Percentiles rank a stretch among this genome's conserved stretches.
Conservation (phyloP, 352 stramenopile genomes). For the Phytophthora pini region DNA sequence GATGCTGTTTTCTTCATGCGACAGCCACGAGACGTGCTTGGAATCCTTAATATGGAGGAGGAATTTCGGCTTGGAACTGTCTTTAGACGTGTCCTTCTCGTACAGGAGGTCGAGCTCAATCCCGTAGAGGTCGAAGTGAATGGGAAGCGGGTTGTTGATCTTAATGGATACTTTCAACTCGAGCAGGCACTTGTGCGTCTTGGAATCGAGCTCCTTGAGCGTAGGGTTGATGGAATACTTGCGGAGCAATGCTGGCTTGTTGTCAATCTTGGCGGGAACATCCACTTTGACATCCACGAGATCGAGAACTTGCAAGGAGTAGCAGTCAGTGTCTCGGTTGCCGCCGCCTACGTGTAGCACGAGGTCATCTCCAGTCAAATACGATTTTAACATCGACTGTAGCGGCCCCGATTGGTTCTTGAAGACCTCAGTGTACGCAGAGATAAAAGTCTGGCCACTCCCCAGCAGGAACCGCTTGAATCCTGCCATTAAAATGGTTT, state of each 20-base stretch:
- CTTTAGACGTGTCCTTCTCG: slow-evolving; percentile 32
- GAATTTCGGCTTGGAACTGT: slow-evolving; percentile 29
- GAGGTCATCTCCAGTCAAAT: slow-evolving; percentile 70
- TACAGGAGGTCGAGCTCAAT: slow-evolving; percentile 80
- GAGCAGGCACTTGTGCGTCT: slow-evolving; percentile 71
- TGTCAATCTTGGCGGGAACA: slow-evolving; percentile 75
- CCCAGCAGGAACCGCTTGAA: slow-evolving; percentile 80
- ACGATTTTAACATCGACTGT: slow-evolving; percentile 73
- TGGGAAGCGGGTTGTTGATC: slow-evolving; percentile 84
- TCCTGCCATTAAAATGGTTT: slow-evolving; percentile 67
- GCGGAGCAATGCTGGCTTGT: slow-evolving; percentile 71
- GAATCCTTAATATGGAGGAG: slow-evolving; percentile 60
- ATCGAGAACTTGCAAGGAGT: slow-evolving; percentile 74
- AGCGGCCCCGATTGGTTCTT: slow-evolving; percentile 71
- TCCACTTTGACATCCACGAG: slow-evolving; percentile 65
- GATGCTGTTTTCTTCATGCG: slow-evolving; percentile 75
- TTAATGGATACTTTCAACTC: slow-evolving; percentile 73
- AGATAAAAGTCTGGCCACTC: slow-evolving; percentile 78
- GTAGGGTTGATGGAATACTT: slow-evolving; percentile 62
- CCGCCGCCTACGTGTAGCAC: slow-evolving; percentile 59
- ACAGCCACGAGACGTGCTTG: slow-evolving; percentile 57
- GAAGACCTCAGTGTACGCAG: slow-evolving; percentile 71
- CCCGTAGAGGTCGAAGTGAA: slow-evolving; percentile 74
- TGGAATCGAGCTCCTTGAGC: slow-evolving; percentile 82
- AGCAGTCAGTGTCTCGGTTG: slow-evolving; percentile 60